Evolutionary conservation across 2,329 filamentous ascomycete genomes (phyloP).

Genomic region (Calonectria henricotiae): DNA sequence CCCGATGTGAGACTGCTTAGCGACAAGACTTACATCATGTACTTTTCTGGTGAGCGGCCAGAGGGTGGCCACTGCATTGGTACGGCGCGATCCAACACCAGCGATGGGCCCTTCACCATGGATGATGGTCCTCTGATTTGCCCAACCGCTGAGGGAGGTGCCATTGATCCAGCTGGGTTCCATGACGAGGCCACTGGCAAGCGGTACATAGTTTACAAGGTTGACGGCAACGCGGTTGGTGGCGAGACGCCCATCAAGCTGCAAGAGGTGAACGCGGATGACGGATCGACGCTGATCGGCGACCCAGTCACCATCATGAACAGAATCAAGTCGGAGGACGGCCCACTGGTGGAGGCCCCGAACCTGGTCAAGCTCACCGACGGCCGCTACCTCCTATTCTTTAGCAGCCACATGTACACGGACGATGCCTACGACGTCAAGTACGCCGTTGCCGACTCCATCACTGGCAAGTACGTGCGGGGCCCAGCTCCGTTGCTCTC

Average conservation of each 20-base stretch:
- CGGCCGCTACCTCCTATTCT: constrained; percentile 75
- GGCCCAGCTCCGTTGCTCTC: constrained; percentile 55
- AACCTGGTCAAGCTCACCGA: constrained; percentile 64
- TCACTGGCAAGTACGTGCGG: constrained; percentile 60
- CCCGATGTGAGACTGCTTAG: constrained; percentile 71
- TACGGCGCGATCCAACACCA: constrained; percentile 65
- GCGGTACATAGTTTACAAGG: constrained; percentile 76
- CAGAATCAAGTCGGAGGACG: constrained; percentile 61
- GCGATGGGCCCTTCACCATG: constrained; percentile 70
- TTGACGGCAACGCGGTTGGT: constrained; percentile 74
- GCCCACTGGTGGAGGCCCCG: constrained; percentile 76
- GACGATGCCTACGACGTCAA: constrained; percentile 72
- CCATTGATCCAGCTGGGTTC: constrained; percentile 77
- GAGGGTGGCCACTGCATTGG: constrained; percentile 72
- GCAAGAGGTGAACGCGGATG: constrained; percentile 66
- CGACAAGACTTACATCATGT: constrained; percentile 72
- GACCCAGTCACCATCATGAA: constrained; percentile 65
- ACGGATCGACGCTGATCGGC: constrained; percentile 70
- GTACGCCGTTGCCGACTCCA: constrained; percentile 67
- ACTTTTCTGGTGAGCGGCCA: constrained; percentile 70
- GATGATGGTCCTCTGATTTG: constrained; percentile 68
- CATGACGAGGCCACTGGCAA: constrained; percentile 67
- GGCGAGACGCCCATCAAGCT: constrained; percentile 72
- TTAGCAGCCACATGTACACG: constrained; percentile 74
- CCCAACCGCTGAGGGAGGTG: constrained; percentile 69